Base-by-base conservation (phyloP, 2,329 filamentous ascomycete species). In the Canariomyces notabilis region DNA sequence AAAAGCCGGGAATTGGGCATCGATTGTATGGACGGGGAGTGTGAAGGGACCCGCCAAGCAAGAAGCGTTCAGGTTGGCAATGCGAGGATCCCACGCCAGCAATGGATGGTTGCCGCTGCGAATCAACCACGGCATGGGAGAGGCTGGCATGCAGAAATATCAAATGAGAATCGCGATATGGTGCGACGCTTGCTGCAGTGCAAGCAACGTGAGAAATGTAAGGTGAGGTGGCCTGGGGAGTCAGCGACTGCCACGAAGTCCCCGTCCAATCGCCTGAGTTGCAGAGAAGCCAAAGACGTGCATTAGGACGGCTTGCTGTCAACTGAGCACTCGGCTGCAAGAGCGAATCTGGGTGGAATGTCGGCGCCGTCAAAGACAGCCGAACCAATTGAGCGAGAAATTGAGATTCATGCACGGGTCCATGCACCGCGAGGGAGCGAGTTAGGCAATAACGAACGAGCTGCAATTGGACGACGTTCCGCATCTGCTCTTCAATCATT, bases 181-280 rank as follows among this genome's bases (percentile, higher is more conserved):
- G 26, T 26, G 42, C 31, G 38, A 39, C 37, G 23, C 20, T n/a
- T 53, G 42, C 52, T 54, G 57, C 51, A 50, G 48, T 44, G 47
- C 43, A 46, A n/a, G 39, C 46, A 42, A 32, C 21, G 40, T 21
- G 35, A 45, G 37, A 43, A n/a, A 20, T 39, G 26, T 29, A 12
- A 29, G 36, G 23, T 42, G 43, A 31, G 40, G 42, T 42, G 37
- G 31, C 44, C 35, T 46, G 52, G 14, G 61, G 59, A 56, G 51
- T 56, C 53, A 59, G 57, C 53, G 47, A 22, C 52, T 61, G 61
- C 60, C 59, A 62, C 61, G 59, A 62, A 61, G 59, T n/a, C n/a
- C 49, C 51, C 39, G 49, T 35, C 49, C 44, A 46, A 43, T 42
- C 33, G 43, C 32, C 29, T 26, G 29, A 43, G 36, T 46, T 50